Evolutionary conservation across 495 filamentous ascomycete genomes (phyloP), one percentile per base, ranked within the genome.

Genomic region (Penicillium nucicola): DNA sequence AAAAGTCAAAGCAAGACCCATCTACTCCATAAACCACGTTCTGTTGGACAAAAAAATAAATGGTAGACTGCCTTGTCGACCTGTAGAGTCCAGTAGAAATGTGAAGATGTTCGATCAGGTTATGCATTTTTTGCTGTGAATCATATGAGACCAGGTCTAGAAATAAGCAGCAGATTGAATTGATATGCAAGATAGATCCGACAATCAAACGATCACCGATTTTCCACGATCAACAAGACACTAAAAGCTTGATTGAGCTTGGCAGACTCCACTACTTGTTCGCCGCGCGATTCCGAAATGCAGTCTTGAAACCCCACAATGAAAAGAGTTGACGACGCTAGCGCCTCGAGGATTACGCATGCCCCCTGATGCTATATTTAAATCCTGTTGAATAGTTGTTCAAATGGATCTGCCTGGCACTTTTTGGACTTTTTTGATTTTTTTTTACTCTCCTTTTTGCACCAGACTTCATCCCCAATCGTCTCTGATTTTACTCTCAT

Each of bases 321-420:
- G 43, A 50, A 52, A 52, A 52, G 34, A n/a, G 56, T 59, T 55
- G 59, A 60, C 53, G 56, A 62, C 56, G 60, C 60, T 62, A 62
- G 60, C 60, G 60, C 47, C n/a, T n/a, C 35, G 50, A 57, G 53
- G 53, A 30, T 62, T 62, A 60, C 53, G 56, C 56, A 60, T 55
- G 53, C 56, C 11, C 11, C 33, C 43, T 44, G 52, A 42, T 40
- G 35, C 48, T 53, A 50, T 52, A 60, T 44, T 52, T 53, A 50
- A 52, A 47, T 42, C 15, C 35, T 14, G 20, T 25, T 33, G 6
- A 6, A 30, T 11, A 12, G 38, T 31, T 17, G 7, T 0, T 5
- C 2, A 31, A 40, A 45, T 34, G 19, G 17, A 18, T 20, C 32
- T 36, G 19, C 34, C 14, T 38, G 14, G 20, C 7, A 14, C 2